These are phyloP conservation scores for Magnolia kwangsiensis DNA, from an alignment of 164 flowering plant genomes.

Conservation along the genomic window DNA sequence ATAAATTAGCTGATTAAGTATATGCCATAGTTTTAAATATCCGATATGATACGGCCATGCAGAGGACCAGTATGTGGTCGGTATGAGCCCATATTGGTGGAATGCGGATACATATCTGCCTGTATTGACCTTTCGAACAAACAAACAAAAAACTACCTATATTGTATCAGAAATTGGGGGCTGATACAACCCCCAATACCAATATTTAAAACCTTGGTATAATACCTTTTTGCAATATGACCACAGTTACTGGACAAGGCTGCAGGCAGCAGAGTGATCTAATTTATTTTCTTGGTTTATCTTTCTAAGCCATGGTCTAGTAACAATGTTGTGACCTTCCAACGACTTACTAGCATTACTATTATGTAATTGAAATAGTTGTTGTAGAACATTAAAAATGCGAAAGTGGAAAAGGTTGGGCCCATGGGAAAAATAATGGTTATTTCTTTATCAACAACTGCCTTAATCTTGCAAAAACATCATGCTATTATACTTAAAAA, in stretches of 20 bases:
- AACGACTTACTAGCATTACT: not conserved
- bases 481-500: too few species aligned
- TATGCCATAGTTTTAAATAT: not conserved
- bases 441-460: too few species aligned
- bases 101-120: too few species aligned
- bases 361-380: not conserved
- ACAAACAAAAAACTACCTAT: too few species aligned
- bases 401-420: not conserved
- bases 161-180: not conserved
- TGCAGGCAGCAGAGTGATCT: not conserved
- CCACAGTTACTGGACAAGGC: not conserved
- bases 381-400: too few species aligned
- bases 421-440: not conserved
- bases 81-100: not conserved
- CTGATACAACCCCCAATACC: not conserved
- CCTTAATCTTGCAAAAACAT: too few species aligned
- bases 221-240: not conserved
- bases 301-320: not conserved
- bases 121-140: too few species aligned
- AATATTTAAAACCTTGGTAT: not conserved
- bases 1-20: not conserved
- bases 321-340: not conserved
- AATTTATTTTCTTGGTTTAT: not conserved
- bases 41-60: not conserved
- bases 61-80: not conserved